Evolutionary conservation across 2,329 filamentous ascomycete species (phyloP).

Genomic region (Botrytis medusae): DNA sequence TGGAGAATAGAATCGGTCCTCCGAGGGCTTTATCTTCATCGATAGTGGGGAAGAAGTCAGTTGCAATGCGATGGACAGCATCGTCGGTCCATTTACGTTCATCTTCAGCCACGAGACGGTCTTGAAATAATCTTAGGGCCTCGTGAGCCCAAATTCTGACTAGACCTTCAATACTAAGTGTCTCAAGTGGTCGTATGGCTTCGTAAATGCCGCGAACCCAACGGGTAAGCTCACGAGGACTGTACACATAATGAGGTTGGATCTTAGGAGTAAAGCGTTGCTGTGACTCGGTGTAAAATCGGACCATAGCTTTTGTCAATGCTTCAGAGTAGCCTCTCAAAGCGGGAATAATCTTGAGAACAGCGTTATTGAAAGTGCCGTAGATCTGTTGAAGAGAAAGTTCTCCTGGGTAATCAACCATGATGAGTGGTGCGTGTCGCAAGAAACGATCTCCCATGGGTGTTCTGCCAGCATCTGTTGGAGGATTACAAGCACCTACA

Average conservation of each 20-base stretch:
- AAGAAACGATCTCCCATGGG: constrained; percentile 92
- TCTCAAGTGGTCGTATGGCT: constrained; percentile 89
- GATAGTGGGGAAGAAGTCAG: constrained; percentile 93
- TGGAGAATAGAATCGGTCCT: constrained; percentile 95
- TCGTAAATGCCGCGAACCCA: constrained; percentile 99
- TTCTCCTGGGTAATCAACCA: constrained; percentile 99
- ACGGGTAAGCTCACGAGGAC: constrained; percentile 93
- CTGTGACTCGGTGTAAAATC: constrained; percentile 93
- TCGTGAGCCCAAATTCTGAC: constrained; percentile 98
- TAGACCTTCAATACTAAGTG: constrained; percentile 82
- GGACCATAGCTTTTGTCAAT: constrained; percentile 96
- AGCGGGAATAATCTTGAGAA: constrained; percentile 94
- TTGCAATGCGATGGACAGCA: constrained; percentile 78
- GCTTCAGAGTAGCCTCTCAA: constrained; percentile 93
- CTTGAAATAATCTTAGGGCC: constrained; percentile 92
- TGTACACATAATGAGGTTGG: constrained; percentile 98
- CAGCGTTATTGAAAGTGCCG: constrained; percentile 93
- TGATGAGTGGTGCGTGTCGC: constrained; percentile 94
- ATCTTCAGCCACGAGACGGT: constrained; percentile 91
- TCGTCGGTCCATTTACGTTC: constrained; percentile 95
- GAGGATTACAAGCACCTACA: constrained; percentile 97
- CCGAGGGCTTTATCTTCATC: constrained; percentile 86
- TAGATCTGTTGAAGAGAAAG: constrained; percentile 95
- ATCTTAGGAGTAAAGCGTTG: constrained; percentile 93
- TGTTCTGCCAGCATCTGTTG: constrained; percentile 94